Percentiles rank a stretch among this genome's conserved stretches.
These are phyloP conservation scores for Entoloma clypeatum DNA, from an alignment of 1,284 basidiomycete genomes.

Conservation along the genomic window DNA sequence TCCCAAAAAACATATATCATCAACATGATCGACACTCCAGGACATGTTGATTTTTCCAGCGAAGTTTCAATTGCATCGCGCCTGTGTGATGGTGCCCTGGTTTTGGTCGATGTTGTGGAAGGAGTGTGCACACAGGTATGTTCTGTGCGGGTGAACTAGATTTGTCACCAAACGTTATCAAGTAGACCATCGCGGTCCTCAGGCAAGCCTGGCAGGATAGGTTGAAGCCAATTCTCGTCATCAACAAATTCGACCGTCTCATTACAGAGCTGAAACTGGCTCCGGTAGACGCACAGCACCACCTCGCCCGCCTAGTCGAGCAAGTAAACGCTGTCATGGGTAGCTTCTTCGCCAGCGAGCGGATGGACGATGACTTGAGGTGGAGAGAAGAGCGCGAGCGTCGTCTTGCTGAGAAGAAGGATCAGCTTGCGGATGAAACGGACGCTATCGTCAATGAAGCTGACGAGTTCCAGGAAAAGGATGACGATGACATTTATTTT, in stretches of 20 bases:
- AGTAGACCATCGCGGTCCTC: slow-evolving; percentile 89
- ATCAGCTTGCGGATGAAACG: slow-evolving; percentile 60
- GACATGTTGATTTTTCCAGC: slow-evolving; percentile 97
- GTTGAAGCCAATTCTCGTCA: slow-evolving; percentile 87
- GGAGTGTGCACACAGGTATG: slow-evolving; percentile 95
- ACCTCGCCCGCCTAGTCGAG: slow-evolving; percentile 90
- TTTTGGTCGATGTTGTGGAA: slow-evolving; percentile 97
- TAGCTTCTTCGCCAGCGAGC: slow-evolving; percentile 88
- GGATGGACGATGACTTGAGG: slow-evolving; percentile 96
- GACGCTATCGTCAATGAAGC: slow-evolving; percentile 55
- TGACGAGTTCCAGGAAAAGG: slow-evolving; percentile 84
- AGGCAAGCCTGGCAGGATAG: slow-evolving; percentile 94
- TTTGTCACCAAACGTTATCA: not conserved
- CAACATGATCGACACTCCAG: slow-evolving; percentile 98
- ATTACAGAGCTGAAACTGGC: slow-evolving; percentile 92
- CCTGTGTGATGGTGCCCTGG: slow-evolving; percentile 92
- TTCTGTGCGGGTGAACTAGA: slow-evolving; percentile 10
- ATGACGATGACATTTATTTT: slow-evolving; percentile 98
- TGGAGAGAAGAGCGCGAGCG: slow-evolving; percentile 92
- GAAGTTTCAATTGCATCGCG: slow-evolving; percentile 95
- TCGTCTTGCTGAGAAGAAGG: slow-evolving; percentile 72
- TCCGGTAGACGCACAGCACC: slow-evolving; percentile 92
- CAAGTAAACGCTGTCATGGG: slow-evolving; percentile 99
- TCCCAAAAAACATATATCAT: slow-evolving; percentile 67
- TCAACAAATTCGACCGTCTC: slow-evolving; percentile 97